phyloP scores from a whole-genome alignment of 345 rosid genomes.

The Microthlaspi erraticum region DNA sequence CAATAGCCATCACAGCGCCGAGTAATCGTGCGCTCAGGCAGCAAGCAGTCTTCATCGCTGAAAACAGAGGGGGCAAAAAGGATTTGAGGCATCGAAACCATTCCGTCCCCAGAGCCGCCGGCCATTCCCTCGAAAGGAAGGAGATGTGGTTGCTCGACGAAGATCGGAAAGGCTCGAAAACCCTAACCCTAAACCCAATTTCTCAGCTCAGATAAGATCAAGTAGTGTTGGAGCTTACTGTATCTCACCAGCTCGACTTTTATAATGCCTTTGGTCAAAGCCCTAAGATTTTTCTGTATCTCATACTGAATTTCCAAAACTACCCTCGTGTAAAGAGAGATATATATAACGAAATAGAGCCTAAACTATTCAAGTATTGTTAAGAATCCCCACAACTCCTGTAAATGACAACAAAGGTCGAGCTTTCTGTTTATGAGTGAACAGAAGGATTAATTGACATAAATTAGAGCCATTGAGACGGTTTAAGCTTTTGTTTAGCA shows the following conservation, averaged over 20 bases:
- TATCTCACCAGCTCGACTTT: constrained; percentile 15
- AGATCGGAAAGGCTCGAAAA: constrained; percentile 18
- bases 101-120: constrained; percentile 56
- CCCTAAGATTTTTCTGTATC: neutral
- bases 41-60: constrained; percentile 88
- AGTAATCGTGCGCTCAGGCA: constrained; percentile 55
- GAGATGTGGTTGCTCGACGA: constrained; percentile 42
- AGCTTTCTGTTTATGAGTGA: neutral
- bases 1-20: constrained; percentile 67
- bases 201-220: constrained; percentile 91
- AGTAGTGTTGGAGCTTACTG: constrained; percentile 44
- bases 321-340: constrained; percentile 19
- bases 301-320: neutral
- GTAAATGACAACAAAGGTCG: neutral
- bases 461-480: neutral
- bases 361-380: neutral
- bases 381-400: constrained; percentile 8
- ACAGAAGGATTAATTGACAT: neutral
- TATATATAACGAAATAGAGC: constrained; percentile 9
- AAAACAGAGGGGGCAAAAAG: constrained; percentile 35
- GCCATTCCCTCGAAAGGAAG: constrained; percentile 37
- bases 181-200: constrained; percentile 20
- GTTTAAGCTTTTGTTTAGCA: constrained; percentile 10
- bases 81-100: constrained; percentile 19
- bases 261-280: constrained; percentile 12